phyloP scores from a whole-genome alignment of 2,329 filamentous ascomycete species.

The Chaetomium globosum region DNA sequence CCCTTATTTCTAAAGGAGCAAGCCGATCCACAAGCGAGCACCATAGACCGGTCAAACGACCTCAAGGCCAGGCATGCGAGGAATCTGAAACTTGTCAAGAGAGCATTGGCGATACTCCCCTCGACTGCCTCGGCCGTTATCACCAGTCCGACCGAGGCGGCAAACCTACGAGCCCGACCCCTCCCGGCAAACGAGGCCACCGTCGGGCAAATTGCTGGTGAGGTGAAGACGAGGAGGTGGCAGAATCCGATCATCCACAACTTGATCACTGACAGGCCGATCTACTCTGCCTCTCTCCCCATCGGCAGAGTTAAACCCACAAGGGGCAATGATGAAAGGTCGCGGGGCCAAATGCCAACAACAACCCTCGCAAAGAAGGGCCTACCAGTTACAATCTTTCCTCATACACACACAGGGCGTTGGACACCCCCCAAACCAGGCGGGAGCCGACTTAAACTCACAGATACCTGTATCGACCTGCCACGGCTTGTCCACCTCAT shows the following conservation, averaged over 20 bases:
- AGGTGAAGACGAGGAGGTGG: slow-evolving; percentile 57
- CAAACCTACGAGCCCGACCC: slow-evolving; percentile 55
- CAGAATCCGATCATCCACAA: slow-evolving; percentile 93
- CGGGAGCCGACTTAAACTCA: slow-evolving; percentile 66
- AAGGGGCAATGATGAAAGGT: slow-evolving; percentile 22
- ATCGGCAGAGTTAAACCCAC: slow-evolving; percentile 61
- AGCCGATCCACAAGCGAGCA: slow-evolving; percentile 25
- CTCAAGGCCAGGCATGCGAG: slow-evolving; percentile 53
- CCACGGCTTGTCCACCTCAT: slow-evolving; percentile 82
- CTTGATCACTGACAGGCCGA: slow-evolving; percentile 89
- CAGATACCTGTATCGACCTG: slow-evolving; percentile 80
- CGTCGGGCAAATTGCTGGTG: slow-evolving; percentile 54
- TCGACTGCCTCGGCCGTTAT: slow-evolving; percentile 84
- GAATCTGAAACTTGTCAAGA: slow-evolving; percentile 73
- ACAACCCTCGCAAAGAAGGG: slow-evolving; percentile 88
- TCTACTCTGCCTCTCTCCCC: slow-evolving; percentile 88
- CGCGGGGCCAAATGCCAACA: slow-evolving; percentile 41
- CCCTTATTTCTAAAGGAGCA: slow-evolving; percentile 51
- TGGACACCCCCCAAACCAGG: slow-evolving; percentile 70
- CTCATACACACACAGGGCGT: slow-evolving; percentile 64
- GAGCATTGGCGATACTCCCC: slow-evolving; percentile 74
- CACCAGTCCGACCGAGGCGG: slow-evolving; percentile 82
- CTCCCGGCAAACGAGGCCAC: slow-evolving; percentile 26
- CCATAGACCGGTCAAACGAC: not conserved
- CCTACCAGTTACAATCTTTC: slow-evolving; percentile 83